phyloP scores from a whole-genome alignment of 495 filamentous ascomycete species.

The Neurospora tetrasperma region DNA sequence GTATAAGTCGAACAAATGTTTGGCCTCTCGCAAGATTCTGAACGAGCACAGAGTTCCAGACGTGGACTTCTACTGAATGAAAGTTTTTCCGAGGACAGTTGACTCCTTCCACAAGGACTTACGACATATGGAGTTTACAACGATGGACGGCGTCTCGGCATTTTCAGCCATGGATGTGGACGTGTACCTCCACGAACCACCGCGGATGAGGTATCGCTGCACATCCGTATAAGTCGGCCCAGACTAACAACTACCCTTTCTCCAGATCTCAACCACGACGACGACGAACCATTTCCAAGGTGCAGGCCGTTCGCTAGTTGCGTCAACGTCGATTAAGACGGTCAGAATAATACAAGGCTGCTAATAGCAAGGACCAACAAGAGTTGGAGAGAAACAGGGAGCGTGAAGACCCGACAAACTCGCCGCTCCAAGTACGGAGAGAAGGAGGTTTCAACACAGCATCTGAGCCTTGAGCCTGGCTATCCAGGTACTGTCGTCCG shows the following conservation, averaged over 20 bases:
- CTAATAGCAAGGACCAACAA: not conserved
- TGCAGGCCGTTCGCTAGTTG: not conserved
- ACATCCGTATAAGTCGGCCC: not conserved
- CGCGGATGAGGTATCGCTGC: not conserved
- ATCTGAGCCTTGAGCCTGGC: not conserved
- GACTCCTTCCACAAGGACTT: no score
- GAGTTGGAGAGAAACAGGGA: not conserved
- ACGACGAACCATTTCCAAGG: not conserved
- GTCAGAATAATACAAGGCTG: not conserved
- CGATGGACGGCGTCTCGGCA: not conserved
- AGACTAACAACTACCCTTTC: not conserved
- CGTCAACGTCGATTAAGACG: not conserved
- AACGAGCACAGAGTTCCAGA: not conserved
- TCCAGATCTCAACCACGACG: not conserved
- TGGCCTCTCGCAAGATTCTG: not conserved
- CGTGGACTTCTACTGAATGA: not conserved
- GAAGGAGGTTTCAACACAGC: not conserved
- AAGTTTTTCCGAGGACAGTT: no score
- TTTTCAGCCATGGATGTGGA: not conserved
- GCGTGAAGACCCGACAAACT: not conserved
- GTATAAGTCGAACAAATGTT: not conserved
- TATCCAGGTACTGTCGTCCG: not conserved
- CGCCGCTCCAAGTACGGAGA: not conserved
- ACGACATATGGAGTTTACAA: not conserved
- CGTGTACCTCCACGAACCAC: not conserved